Evolutionary conservation across 805 yeast species (phyloP).

Genomic region (Monosporozyma servazzii): DNA sequence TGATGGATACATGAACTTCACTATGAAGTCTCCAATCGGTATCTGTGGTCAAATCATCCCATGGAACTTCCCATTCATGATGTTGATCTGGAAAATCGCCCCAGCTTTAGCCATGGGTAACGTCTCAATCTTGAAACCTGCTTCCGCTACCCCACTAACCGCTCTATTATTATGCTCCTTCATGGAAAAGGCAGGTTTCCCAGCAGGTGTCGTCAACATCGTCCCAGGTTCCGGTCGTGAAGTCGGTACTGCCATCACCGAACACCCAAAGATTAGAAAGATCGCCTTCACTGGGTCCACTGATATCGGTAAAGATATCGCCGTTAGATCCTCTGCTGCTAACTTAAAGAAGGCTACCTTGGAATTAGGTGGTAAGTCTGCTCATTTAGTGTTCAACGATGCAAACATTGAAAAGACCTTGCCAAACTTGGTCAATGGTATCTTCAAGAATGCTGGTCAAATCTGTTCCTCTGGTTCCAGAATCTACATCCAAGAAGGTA

Average conservation of each 20-base stretch:
- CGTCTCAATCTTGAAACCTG: constrained; percentile 64
- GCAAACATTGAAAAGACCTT: constrained; percentile 48
- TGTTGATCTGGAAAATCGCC: constrained; percentile 73
- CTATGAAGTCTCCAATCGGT: constrained; percentile 68
- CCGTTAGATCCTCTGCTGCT: constrained; percentile 61
- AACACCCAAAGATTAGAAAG: constrained; percentile 62
- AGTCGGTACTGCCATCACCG: constrained; percentile 62
- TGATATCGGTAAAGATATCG: constrained; percentile 60
- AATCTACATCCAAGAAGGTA: constrained; percentile 62
- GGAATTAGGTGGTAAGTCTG: constrained; percentile 80
- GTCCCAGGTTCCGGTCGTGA: constrained; percentile 67
- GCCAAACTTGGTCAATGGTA: constrained; percentile 50
- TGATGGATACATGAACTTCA: constrained; percentile 51
- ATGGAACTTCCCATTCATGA: constrained; percentile 77
- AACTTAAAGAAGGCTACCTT: constrained; percentile 69
- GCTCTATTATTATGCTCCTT: constrained; percentile 56
- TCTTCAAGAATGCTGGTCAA: constrained; percentile 74
- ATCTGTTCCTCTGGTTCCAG: constrained; percentile 80
- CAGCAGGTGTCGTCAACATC: constrained; percentile 67
- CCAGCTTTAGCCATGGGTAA: constrained; percentile 75
- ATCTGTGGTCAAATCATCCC: constrained; percentile 80
- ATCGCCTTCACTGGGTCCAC: constrained; percentile 81
- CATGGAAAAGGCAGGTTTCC: constrained; percentile 59
- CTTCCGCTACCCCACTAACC: constrained; percentile 69
- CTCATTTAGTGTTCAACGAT: constrained; percentile 65